Conservation (phyloP, 192 early-diverging fungal genomes). For the Podila minutissima region DNA sequence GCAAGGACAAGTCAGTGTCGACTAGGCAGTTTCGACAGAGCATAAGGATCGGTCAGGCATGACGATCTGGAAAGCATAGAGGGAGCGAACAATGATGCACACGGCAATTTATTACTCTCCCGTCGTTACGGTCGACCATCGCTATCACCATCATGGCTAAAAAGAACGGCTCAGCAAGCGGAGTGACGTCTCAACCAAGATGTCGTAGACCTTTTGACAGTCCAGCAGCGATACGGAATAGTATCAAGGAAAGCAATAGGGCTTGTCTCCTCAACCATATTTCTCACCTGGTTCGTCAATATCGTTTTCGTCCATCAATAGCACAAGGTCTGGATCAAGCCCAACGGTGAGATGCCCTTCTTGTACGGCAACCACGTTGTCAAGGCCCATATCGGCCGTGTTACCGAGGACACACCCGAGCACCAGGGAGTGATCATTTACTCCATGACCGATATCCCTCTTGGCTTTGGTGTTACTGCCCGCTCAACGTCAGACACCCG, state of each 20-base stretch:
- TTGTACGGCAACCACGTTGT: slow-evolving; percentile 98
- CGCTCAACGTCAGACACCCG: slow-evolving; percentile 91
- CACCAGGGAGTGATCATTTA: slow-evolving; percentile 97
- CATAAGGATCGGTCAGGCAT: too few relatives aligned
- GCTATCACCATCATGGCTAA: too few relatives aligned
- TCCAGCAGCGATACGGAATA: too few relatives aligned
- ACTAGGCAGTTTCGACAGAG: too few relatives aligned
- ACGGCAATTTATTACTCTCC: too few relatives aligned
- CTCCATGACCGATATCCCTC: slow-evolving; percentile 92
- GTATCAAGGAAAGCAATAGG: neutral
- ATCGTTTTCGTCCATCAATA: slow-evolving; percentile 34
- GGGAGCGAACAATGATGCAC: too few relatives aligned
- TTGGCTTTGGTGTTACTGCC: slow-evolving; percentile 98
- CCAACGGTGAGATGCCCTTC: slow-evolving; percentile 99
- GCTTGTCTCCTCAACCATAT: neutral
- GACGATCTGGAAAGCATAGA: too few relatives aligned
- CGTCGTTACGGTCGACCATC: too few relatives aligned
- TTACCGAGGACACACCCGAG: slow-evolving; percentile 98
- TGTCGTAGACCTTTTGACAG: too few relatives aligned
- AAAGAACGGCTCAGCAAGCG: too few relatives aligned
- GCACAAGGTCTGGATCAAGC: slow-evolving; percentile 99
- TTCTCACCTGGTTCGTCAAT: neutral
- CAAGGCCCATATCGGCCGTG: slow-evolving; percentile 96
- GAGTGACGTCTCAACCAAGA: too few relatives aligned
- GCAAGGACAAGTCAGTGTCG: neutral